These are phyloP conservation scores for Ogataea saltuana DNA, from an alignment of 805 yeast genomes.

Conservation along the genomic window DNA sequence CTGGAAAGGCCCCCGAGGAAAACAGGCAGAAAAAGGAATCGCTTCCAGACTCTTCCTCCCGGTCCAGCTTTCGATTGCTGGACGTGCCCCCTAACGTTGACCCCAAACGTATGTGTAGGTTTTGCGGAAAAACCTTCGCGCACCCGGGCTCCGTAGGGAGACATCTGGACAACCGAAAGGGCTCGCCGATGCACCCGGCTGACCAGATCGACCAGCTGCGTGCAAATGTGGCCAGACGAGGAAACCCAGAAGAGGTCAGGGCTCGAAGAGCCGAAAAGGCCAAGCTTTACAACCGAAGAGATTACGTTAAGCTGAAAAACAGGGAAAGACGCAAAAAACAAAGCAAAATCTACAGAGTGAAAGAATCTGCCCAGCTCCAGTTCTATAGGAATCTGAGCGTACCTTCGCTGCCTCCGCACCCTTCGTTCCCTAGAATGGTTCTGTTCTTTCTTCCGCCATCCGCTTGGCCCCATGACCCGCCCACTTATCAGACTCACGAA, in stretches of 20 bases:
- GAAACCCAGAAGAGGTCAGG: conserved; percentile 44
- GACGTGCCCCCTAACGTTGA: conserved; percentile 30
- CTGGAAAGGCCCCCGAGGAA: neutral
- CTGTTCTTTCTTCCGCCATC: conserved; percentile 46
- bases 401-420: conserved; percentile 43
- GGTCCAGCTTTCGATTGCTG: conserved; percentile 12
- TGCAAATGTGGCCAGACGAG: conserved; percentile 51
- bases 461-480: conserved; percentile 56
- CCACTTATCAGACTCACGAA: conserved; percentile 46
- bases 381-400: conserved; percentile 40
- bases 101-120: conserved; percentile 45
- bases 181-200: conserved; percentile 51
- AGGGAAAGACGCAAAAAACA: conserved; percentile 45
- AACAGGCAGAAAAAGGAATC: neutral
- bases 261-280: conserved; percentile 44
- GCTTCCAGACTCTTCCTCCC: neutral
- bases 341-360: conserved; percentile 44
- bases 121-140: conserved; percentile 54
- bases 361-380: conserved; percentile 35
- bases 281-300: conserved; percentile 46
- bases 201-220: conserved; percentile 48
- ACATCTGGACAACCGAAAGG: conserved; percentile 57
- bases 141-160: conserved; percentile 62
- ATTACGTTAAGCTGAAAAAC: conserved; percentile 48
- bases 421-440: conserved; percentile 52